Percentiles rank a stretch among this genome's conserved stretches.
phyloP scores from a whole-genome alignment of 257 asterid species.

The Cynanchum wilfordii region DNA sequence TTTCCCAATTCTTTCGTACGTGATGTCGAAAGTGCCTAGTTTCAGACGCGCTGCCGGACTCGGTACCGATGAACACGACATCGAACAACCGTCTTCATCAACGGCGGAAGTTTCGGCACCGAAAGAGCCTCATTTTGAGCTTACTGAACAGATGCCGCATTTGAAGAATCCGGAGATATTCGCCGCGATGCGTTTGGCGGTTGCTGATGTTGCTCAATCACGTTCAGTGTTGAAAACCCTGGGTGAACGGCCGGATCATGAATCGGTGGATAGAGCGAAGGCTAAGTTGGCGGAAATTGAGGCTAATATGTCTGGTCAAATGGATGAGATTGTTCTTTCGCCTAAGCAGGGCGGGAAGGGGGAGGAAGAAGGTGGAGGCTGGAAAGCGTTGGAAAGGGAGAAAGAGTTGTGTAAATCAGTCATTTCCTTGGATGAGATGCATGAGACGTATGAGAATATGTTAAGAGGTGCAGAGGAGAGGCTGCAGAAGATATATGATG shows the following conservation, averaged over 20 bases:
- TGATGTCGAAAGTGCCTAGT: constrained; percentile 67
- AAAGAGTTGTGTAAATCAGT: constrained; percentile 54
- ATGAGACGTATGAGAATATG: constrained; percentile 67
- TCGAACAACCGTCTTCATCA: constrained; percentile 55
- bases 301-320: constrained; percentile 26
- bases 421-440: constrained; percentile 75
- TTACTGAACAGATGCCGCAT: constrained; percentile 82
- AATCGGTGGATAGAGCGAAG: constrained; percentile 68
- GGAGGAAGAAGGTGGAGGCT: constrained; percentile 19
- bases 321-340: constrained; percentile 36
- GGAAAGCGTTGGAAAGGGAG: constrained; percentile 36
- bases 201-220: constrained; percentile 65
- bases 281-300: constrained; percentile 53
- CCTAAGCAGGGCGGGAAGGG: constrained; percentile 18
- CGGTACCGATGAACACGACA: constrained; percentile 41
- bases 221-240: constrained; percentile 60
- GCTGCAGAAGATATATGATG: constrained; percentile 78
- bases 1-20: constrained; percentile 83
- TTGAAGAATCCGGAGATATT: constrained; percentile 59
- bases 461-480: constrained; percentile 71
- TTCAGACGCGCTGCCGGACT: constrained; percentile 41
- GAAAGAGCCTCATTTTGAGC: constrained; percentile 71
- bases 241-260: constrained; percentile 90
- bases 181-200: constrained; percentile 69
- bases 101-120: constrained; percentile 24